Base-by-base conservation (phyloP, 208 protist genomes). In the Entamoeba histolytica region DNA sequence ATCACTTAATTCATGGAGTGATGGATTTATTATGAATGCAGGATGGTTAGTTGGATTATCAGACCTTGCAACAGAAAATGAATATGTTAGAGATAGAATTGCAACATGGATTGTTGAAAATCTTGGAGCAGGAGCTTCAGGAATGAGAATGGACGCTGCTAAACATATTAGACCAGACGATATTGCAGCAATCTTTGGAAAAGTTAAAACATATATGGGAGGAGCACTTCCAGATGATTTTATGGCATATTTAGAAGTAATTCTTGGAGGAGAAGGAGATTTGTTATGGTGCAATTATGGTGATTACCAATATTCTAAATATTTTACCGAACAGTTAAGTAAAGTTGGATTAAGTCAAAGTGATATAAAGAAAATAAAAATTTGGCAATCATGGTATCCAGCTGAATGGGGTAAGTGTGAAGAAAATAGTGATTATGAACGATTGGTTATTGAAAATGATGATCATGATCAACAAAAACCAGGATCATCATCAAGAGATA, bases 341-440 rank as follows among this genome's bases (percentile, higher is more conserved):
- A 47, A 49, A 10, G 49, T 35, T n/a, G 96, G 96, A 8, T 91
- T 97, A 17, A 91, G 17, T 17, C 23, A 93, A 5, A 91, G 91
- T 12, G 96, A 97, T n/a, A 92, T 97, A 23, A 61, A 95, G 10
- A 95, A 97, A 57, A 95, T 97, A 28, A 97, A 96, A 49, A 97
- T 97, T 57, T 97, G 96, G 96, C 87, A 95, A 57, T 92, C 92
- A 23, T 94, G 92, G 12, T 97, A 96, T 91, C 96, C 95, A n/a
- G 93, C 92, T 0, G 95, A 96, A 91, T 93, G 95, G 14, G 44
- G 39, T 17, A 49, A 51, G 14, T 49, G 78, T 49, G 47, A 78
- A 49, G 61, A 91, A 35, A 92, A 15, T 1, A 17, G 93, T 23
- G 35, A 49, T 7, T 49, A 7, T 4, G 28, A 35, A 15, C 39